Evolutionary conservation across 169 alveolate species (phyloP).

Genomic region (Eimeria praecox): DNA sequence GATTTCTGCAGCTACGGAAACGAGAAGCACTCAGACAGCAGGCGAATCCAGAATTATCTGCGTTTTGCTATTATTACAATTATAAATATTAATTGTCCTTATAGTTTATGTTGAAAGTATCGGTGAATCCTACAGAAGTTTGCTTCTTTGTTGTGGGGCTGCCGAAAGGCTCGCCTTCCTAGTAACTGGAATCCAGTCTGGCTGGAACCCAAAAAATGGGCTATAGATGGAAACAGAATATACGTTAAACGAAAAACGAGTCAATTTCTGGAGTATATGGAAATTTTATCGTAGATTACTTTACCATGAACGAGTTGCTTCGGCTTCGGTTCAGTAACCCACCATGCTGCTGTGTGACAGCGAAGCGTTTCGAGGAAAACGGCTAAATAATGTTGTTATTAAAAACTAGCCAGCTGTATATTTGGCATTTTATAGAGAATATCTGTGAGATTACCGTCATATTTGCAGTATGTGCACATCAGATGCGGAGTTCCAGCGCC

Average conservation of each 20-base stretch:
- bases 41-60: too few species aligned
- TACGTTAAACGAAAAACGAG: not conserved
- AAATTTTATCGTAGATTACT: not conserved
- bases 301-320: not conserved
- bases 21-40: not conserved
- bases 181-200: not conserved
- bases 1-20: not conserved
- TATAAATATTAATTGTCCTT: not conserved
- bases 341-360: not conserved
- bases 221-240: not conserved
- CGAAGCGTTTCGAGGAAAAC: too few species aligned
- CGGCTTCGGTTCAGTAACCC: not conserved
- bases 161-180: not conserved
- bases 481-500: too few species aligned
- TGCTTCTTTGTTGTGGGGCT: not conserved
- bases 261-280: not conserved
- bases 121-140: not conserved
- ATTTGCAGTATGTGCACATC: too few species aligned
- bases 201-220: not conserved
- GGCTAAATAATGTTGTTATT: too few species aligned
- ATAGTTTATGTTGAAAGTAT: not conserved
- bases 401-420: too few species aligned
- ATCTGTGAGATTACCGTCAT: not conserved
- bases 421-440: not conserved
- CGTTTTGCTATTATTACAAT: not conserved